Evolutionary conservation across 202 grass and related monocot species (phyloP).

Genomic region (Eragrostis tef): DNA sequence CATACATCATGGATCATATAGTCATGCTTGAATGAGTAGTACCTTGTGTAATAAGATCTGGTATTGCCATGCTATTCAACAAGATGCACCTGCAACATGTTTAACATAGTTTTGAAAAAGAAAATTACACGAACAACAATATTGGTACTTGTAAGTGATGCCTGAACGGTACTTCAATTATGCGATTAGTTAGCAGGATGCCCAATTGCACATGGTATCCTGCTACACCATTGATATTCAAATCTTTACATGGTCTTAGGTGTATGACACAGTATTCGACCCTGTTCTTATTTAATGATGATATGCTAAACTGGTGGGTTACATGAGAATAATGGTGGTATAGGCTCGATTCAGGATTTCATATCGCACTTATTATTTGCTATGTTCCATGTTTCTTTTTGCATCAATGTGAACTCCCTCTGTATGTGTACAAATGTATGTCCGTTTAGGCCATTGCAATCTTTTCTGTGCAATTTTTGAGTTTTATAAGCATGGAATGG

Average conservation of each 20-base stretch:
- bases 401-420: neutral
- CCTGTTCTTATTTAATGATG: neutral
- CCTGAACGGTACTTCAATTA: neutral
- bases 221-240: neutral
- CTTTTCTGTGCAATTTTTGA: neutral
- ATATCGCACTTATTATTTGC: neutral
- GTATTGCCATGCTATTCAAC: neutral
- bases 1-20: neutral
- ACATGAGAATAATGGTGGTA: neutral
- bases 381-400: neutral
- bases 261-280: neutral
- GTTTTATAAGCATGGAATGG: neutral
- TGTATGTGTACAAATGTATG: conserved; percentile 1
- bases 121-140: neutral
- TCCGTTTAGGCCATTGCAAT: neutral
- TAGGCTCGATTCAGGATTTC: neutral
- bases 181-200: neutral
- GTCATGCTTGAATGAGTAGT: neutral
- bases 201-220: neutral
- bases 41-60: neutral
- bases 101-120: neutral
- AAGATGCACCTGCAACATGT: neutral
- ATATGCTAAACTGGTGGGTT: neutral
- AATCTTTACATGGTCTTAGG: neutral
- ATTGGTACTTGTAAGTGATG: neutral